These are phyloP conservation scores for Hansenula anomala DNA, from an alignment of 1,139 yeast genomes.

Conservation along the genomic window DNA sequence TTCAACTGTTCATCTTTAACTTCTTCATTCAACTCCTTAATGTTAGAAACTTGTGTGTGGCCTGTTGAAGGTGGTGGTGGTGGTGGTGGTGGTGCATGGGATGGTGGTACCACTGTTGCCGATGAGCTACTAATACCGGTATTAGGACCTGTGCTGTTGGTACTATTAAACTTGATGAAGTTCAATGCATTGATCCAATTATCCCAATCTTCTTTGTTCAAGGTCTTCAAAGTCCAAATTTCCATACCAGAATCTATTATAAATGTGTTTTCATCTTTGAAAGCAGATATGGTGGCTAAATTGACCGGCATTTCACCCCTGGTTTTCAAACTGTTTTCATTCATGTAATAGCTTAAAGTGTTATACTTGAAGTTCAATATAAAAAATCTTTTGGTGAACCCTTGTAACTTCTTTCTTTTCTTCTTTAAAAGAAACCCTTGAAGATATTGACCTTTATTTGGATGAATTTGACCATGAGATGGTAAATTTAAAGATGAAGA, in stretches of 20 bases:
- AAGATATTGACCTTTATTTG: conserved; percentile 55
- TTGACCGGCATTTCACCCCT: conserved; percentile 92
- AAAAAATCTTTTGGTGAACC: conserved; percentile 81
- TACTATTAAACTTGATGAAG: conserved; percentile 22
- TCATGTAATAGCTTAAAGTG: conserved; percentile 74
- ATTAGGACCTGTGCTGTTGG: conserved; percentile 1
- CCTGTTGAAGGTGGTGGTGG: no score
- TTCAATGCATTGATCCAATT: conserved; percentile 77
- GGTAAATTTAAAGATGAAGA: conserved; percentile 18
- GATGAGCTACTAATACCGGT: conserved; percentile 1
- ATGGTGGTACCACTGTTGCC: neutral
- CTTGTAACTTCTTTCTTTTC: conserved; percentile 77
- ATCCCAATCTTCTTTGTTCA: conserved; percentile 58
- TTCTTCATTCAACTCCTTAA: neutral
- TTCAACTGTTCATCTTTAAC: neutral
- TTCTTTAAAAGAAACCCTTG: conserved; percentile 79
- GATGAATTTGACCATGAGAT: conserved; percentile 23
- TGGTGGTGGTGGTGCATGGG: neutral
- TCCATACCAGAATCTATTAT: conserved; percentile 95
- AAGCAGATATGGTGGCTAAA: conserved; percentile 77
- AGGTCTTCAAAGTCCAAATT: conserved; percentile 82
- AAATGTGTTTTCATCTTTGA: conserved; percentile 60
- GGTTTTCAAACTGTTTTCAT: conserved; percentile 61
- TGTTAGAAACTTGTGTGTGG: no score
- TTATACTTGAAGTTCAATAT: conserved; percentile 79